A percentile compares a stretch with the other conserved stretches of the same genome.
These are phyloP conservation scores for Cercospora beticola DNA, from an alignment of 2,329 filamentous ascomycete genomes.

Conservation along the genomic window DNA sequence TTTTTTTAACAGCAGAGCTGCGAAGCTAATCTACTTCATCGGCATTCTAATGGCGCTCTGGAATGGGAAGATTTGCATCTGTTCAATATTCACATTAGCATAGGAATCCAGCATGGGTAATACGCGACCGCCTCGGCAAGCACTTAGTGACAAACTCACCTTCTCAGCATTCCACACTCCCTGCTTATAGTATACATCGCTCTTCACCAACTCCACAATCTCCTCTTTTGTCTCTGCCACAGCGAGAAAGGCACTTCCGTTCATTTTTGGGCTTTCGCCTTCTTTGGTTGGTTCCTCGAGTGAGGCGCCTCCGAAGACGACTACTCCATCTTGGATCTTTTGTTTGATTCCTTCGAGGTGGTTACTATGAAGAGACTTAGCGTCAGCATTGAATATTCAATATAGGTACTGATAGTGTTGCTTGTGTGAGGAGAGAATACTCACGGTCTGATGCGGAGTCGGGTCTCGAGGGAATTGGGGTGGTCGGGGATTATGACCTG, in stretches of 20 bases:
- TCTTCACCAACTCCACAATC: conserved; percentile 58
- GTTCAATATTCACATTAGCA: background rate
- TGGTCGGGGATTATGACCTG: conserved; percentile 49
- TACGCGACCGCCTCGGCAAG: no score
- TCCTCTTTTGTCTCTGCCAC: conserved; percentile 68
- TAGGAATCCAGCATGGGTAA: no score
- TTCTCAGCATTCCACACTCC: conserved; percentile 73
- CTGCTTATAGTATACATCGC: conserved; percentile 68
- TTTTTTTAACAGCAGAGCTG: background rate
- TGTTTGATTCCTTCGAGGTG: conserved; percentile 61
- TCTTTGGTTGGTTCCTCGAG: conserved; percentile 64
- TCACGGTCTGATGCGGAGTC: conserved; percentile 45
- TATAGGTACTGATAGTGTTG: no score
- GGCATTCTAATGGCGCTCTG: conserved; percentile 49
- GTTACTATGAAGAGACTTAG: conserved; percentile 23
- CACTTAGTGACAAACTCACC: conserved; percentile 27
- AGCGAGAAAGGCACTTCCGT: conserved; percentile 70
- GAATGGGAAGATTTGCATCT: conserved; percentile 50
- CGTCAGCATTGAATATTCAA: no score
- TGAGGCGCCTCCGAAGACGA: conserved; percentile 68
- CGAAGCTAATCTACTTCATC: conserved; percentile 32
- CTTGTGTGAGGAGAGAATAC: conserved; percentile 5
- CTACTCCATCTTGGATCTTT: conserved; percentile 55
- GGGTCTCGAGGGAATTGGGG: conserved; percentile 42
- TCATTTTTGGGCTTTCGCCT: conserved; percentile 66